A percentile compares a stretch with the other conserved stretches of the same genome.
Evolutionary conservation across 1,139 yeast species (phyloP).

Genomic region (Hemisphaericaspora lyxosophila): DNA sequence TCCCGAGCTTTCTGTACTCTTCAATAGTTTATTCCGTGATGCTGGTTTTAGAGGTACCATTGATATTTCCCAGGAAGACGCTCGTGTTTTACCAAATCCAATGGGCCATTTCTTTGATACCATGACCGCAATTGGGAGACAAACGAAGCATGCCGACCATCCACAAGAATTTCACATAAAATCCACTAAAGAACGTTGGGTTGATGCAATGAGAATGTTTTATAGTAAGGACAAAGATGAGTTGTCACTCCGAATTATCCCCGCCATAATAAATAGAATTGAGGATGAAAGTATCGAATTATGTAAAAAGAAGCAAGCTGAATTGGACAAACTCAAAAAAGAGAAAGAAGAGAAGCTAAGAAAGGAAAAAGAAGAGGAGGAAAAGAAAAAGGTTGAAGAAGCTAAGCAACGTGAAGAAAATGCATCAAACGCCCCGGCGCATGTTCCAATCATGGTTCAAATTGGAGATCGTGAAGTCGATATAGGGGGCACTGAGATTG

Average conservation of each 20-base stretch:
- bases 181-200: slow-evolving; percentile 72
- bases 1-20: slow-evolving; percentile 16
- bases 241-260: slow-evolving; percentile 44
- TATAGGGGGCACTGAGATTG: slow-evolving; percentile 87
- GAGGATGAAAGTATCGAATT: slow-evolving; percentile 47
- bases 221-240: slow-evolving; percentile 43
- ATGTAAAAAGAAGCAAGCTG: slow-evolving; percentile 29
- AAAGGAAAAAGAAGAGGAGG: slow-evolving; percentile 34
- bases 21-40: slow-evolving; percentile 17
- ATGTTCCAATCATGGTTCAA: slow-evolving; percentile 62
- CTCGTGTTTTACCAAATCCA: slow-evolving; percentile 10
- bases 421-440: slow-evolving; percentile 16
- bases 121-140: slow-evolving; percentile 21
- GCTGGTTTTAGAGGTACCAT: slow-evolving; percentile 17
- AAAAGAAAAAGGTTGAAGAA: slow-evolving; percentile 35
- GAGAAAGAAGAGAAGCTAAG: slow-evolving; percentile 30
- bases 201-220: slow-evolving; percentile 53
- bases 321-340: slow-evolving; percentile 26
- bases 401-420: slow-evolving; percentile 35
- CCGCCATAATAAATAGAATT: slow-evolving; percentile 52
- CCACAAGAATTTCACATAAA: slow-evolving; percentile 39
- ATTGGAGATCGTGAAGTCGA: slow-evolving; percentile 83
- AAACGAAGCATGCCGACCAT: slow-evolving; percentile 14
- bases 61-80: slow-evolving; percentile 19
- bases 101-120: slow-evolving; percentile 32